Percentiles rank a stretch among this genome's conserved stretches.
phyloP scores from a whole-genome alignment of 202 grass and related monocot species.

The Carex arenaria region DNA sequence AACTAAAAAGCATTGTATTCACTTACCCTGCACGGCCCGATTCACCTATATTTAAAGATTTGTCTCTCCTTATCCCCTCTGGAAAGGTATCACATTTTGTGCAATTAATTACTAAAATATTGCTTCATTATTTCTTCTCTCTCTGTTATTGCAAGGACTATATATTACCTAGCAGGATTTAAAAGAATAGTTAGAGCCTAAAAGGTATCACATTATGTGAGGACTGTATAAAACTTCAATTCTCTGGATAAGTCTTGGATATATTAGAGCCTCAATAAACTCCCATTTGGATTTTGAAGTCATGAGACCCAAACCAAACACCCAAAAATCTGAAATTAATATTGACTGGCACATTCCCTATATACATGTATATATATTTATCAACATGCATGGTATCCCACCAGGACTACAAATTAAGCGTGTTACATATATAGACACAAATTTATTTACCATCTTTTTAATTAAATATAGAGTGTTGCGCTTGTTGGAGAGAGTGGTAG shows the following conservation, averaged over 20 bases:
- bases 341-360: not conserved
- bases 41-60: conserved; percentile 58
- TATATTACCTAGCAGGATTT: not conserved
- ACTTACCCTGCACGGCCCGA: conserved; percentile 50
- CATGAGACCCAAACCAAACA: not conserved
- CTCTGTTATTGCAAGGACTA: not conserved
- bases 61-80: conserved; percentile 48
- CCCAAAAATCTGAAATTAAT: not conserved
- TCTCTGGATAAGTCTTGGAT: not conserved
- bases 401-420: not conserved
- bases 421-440: not conserved
- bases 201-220: no score
- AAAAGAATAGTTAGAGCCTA: not conserved
- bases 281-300: not conserved
- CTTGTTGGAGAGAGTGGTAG: conserved; percentile 81
- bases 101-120: not conserved
- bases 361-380: not conserved
- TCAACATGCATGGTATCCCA: not conserved
- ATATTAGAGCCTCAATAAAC: not conserved
- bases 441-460: conserved; percentile 12
- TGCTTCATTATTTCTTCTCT: not conserved
- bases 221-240: not conserved
- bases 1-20: conserved; percentile 57
- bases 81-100: conserved; percentile 47
- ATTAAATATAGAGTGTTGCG: conserved; percentile 44